Evolutionary conservation across 2,329 filamentous ascomycete genomes (phyloP).

Genomic region (Cordyceps cicadae): DNA sequence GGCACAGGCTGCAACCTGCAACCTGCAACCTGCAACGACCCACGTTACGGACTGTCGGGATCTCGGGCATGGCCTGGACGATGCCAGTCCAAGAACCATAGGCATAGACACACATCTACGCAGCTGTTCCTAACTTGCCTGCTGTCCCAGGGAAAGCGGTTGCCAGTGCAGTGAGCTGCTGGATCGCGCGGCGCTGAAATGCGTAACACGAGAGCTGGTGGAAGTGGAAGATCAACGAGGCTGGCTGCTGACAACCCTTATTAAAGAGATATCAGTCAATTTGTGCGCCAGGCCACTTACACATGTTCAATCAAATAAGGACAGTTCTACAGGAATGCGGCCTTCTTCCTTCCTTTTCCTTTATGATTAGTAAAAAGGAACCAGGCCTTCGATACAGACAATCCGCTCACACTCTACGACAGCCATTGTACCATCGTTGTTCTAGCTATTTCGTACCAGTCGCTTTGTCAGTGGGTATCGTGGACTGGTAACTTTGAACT

Average conservation of each 20-base stretch:
- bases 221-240: background rate
- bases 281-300: background rate
- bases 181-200: background rate
- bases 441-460: background rate
- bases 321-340: background rate
- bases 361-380: too few species aligned
- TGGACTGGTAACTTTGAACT: background rate
- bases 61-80: too few species aligned
- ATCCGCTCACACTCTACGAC: too few species aligned
- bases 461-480: background rate
- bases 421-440: background rate
- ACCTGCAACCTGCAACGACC: background rate
- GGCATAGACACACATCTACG: background rate
- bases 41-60: background rate
- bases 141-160: background rate
- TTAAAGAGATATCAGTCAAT: background rate
- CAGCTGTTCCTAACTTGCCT: background rate
- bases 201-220: background rate
- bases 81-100: background rate
- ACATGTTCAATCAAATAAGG: background rate
- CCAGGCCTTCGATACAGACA: too few species aligned
- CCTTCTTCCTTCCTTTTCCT: background rate
- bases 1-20: background rate
- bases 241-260: background rate
- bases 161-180: background rate